Base-by-base conservation (phyloP, 345 rosid genomes). In the Eutrema japonicum region DNA sequence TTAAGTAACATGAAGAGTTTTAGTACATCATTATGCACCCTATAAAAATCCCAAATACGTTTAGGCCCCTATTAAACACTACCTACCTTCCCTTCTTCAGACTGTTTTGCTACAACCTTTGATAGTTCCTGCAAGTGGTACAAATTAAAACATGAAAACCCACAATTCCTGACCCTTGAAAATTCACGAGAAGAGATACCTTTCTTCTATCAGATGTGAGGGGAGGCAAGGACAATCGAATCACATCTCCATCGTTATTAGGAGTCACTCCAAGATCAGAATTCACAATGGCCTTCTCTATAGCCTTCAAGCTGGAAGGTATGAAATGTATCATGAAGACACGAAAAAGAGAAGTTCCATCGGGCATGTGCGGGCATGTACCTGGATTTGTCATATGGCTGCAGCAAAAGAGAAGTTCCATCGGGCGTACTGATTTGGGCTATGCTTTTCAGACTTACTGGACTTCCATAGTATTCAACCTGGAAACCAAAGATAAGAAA, bases 361-460 rank as follows among this genome's bases (percentile, higher is more conserved):
- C 22, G 22, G 22, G 22, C 22, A 18, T 18, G 22, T 18, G 22
- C 3, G 32, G 43, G 4, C 35, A 68, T 5, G 9, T 79, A 94
- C 97, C 97, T 94, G 80, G 97, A 91, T 76, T 94, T 94, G 81
- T 94, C 97, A 74, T 80, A 94, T 58, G 98, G 97, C 79, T 91
- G 93, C 74, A 94, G 74, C 94, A 94, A 78, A 30, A 94, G 86
- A 85, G 98, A 89, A 77, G 81, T 84, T 26, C 92, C 87, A 83
- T 94, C 98, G 66, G 98, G 98, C 2, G 93, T 85, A 76, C 81
- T 91, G 75, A 94, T 94, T 82, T 94, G 97, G 64, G 98, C 96
- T 10, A 91, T 83, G 83, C 87, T 89, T 83, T 89, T 94, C 81
- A 94, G 83, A 82, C 88, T 79, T 49, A 88, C 98, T 8, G 93